Evolutionary conservation across 768 basidiomycete genomes (phyloP).

Genomic region (Boletales sp.): DNA sequence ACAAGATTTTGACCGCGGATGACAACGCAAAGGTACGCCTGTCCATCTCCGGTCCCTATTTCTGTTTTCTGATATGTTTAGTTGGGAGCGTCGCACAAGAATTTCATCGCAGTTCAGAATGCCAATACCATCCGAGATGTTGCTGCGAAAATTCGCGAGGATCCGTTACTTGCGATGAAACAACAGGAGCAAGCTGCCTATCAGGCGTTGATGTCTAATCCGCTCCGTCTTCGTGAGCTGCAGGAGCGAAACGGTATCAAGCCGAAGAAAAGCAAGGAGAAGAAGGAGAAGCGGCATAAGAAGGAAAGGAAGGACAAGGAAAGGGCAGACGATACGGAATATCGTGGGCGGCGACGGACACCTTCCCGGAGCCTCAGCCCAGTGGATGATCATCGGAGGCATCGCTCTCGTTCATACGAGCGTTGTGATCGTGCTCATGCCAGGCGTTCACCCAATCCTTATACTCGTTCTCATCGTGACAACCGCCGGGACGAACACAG

Average conservation of each 20-base stretch:
- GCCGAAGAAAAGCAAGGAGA: constrained; percentile 70
- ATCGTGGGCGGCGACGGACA: constrained; percentile 27
- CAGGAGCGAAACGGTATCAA: constrained; percentile 81
- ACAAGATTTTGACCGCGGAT: constrained; percentile 89
- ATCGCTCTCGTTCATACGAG: constrained; percentile 31
- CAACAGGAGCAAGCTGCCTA: constrained; percentile 95
- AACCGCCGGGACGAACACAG: constrained; percentile 19
- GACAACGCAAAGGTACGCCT: constrained; percentile 79
- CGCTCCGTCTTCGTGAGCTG: constrained; percentile 77
- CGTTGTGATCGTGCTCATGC: constrained; percentile 25
- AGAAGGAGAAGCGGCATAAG: constrained; percentile 50
- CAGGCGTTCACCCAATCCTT: constrained; percentile 44
- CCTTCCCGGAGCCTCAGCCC: constrained; percentile 34
- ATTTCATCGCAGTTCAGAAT: constrained; percentile 91
- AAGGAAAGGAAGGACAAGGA: constrained; percentile 41
- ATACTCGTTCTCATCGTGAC: constrained; percentile 29
- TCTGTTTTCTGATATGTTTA: constrained; percentile 27
- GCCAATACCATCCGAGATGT: constrained; percentile 88
- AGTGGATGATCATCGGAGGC: constrained; percentile 19
- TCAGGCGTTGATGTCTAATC: constrained; percentile 81
- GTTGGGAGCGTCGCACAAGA: constrained; percentile 86
- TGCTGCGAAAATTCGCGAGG: constrained; percentile 92
- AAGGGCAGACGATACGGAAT: constrained; percentile 25
- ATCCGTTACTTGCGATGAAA: constrained; percentile 96
- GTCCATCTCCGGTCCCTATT: background rate